phyloP scores from a whole-genome alignment of 108 stramenopile species.

The Nitzschia sp. region DNA sequence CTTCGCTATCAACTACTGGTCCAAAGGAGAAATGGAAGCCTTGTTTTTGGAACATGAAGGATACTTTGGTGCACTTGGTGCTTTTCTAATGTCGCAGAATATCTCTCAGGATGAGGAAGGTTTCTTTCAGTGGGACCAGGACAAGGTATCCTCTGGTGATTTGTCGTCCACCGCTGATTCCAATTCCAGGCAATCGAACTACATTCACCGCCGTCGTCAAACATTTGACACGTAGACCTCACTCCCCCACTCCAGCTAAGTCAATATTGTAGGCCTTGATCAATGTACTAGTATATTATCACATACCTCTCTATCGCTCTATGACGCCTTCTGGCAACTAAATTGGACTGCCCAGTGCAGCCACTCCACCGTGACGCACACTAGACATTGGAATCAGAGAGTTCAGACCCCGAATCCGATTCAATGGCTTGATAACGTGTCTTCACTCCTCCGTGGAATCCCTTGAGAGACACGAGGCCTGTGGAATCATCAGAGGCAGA shows the following conservation, averaged over 20 bases:
- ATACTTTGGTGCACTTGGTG: slow-evolving; percentile 91
- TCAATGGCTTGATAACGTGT: slow-evolving; percentile 9
- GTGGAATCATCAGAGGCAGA: not conserved
- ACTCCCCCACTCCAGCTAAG: too few species aligned
- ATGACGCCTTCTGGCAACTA: too few species aligned
- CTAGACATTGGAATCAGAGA: too few species aligned
- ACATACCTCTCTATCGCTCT: too few species aligned
- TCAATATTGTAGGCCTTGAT: too few species aligned
- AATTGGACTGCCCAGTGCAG: too few species aligned
- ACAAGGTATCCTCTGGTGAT: not conserved
- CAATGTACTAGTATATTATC: too few species aligned
- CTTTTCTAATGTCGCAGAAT: slow-evolving; percentile 80
- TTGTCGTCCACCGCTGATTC: not conserved
- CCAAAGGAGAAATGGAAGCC: slow-evolving; percentile 93
- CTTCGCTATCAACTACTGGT: slow-evolving; percentile 97
- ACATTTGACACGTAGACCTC: slow-evolving; percentile 5
- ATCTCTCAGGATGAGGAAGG: slow-evolving; percentile 46
- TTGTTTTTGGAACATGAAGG: slow-evolving; percentile 96
- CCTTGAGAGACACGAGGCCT: not conserved
- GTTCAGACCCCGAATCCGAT: slow-evolving; percentile 10
- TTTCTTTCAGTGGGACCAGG: slow-evolving; percentile 28
- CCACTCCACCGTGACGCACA: too few species aligned
- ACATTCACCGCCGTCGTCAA: slow-evolving; percentile 14
- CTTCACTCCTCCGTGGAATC: not conserved
- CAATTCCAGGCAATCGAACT: not conserved